Base-by-base conservation (phyloP, 78 protist species). In the Guillardia theta region DNA sequence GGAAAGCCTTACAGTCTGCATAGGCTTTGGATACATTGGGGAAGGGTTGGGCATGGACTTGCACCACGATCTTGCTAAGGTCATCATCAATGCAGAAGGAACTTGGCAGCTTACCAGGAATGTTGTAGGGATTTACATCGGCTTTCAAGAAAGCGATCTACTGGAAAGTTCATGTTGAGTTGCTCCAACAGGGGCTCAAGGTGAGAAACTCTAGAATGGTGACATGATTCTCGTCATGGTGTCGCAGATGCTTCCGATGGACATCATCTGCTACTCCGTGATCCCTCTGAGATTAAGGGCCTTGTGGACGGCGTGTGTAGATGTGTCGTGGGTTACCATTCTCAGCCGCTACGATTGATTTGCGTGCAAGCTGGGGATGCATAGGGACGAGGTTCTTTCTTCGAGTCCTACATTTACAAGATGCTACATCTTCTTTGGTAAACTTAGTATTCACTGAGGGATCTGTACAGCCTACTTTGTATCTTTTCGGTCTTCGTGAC, bases 201-300 rank as follows among this genome's bases (percentile, higher is more conserved):
- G n/a, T n/a, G n/a, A n/a, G n/a, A n/a, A n/a, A n/a, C n/a, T n/a
- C n/a, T n/a, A n/a, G n/a, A n/a, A n/a, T n/a, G n/a, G n/a, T n/a
- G n/a, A n/a, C n/a, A n/a, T n/a, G n/a, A n/a, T n/a, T n/a, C n/a
- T n/a, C n/a, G n/a, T n/a, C n/a, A n/a, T n/a, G n/a, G n/a, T n/a
- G n/a, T n/a, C n/a, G n/a, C n/a, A n/a, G 41, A 70, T 70, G 87
- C 87, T 70, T 3, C 87, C 87, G 45, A 70, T 70, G 87, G 87
- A 70, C 87, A 70, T 70, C 0, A 24, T 70, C 27, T 70, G 87
- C 87, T 70, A 70, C 87, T 4, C 30, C 47, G 47, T 70, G 39
- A 43, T 70, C 45, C 87, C 87, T 12, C 87, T 70, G 10, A 37
- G 12, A 3, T 43, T 70, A 15, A 37, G 87, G 41, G 87, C 87